Percentiles rank a stretch among this genome's conserved stretches.
Evolutionary conservation across 1,284 basidiomycete genomes (phyloP).

Genomic region (Lignosus rhinocerotis): DNA sequence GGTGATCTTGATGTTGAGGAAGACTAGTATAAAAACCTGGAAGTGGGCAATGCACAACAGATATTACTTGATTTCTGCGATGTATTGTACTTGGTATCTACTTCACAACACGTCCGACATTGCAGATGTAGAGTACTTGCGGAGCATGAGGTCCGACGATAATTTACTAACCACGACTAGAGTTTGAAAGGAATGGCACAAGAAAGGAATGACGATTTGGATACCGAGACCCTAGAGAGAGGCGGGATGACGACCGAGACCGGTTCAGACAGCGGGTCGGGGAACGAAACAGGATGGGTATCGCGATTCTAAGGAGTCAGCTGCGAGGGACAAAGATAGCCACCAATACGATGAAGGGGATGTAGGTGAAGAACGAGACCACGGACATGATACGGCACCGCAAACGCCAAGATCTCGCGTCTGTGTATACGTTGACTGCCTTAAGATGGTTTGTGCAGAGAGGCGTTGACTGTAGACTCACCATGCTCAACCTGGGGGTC

Average conservation of each 20-base stretch:
- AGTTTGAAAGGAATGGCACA: slow-evolving; percentile 21
- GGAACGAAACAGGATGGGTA: background rate
- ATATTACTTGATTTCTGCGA: slow-evolving; percentile 20
- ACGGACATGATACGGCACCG: slow-evolving; percentile 71
- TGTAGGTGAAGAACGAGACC: slow-evolving; percentile 70
- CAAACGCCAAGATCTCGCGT: slow-evolving; percentile 68
- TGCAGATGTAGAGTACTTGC: slow-evolving; percentile 15
- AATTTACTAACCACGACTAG: slow-evolving; percentile 17
- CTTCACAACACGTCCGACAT: slow-evolving; percentile 24
- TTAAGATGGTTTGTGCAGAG: background rate
- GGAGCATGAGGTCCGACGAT: slow-evolving; percentile 16
- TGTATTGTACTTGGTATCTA: slow-evolving; percentile 20
- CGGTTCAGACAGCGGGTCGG: slow-evolving; percentile 2
- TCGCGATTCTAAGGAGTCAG: slow-evolving; percentile 8
- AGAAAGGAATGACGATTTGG: slow-evolving; percentile 19
- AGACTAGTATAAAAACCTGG: slow-evolving; percentile 32
- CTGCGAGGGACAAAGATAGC: slow-evolving; percentile 55
- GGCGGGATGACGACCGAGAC: background rate
- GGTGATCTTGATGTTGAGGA: slow-evolving; percentile 76
- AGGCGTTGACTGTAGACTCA: slow-evolving; percentile 36
- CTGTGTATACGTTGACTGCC: slow-evolving; percentile 36
- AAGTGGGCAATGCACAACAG: background rate
- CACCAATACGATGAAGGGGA: slow-evolving; percentile 73
- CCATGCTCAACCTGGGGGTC: slow-evolving; percentile 78
- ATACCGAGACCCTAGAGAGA: slow-evolving; percentile 9